phyloP scores from a whole-genome alignment of 345 rosid species.

The Hibiscus mutabilis region DNA sequence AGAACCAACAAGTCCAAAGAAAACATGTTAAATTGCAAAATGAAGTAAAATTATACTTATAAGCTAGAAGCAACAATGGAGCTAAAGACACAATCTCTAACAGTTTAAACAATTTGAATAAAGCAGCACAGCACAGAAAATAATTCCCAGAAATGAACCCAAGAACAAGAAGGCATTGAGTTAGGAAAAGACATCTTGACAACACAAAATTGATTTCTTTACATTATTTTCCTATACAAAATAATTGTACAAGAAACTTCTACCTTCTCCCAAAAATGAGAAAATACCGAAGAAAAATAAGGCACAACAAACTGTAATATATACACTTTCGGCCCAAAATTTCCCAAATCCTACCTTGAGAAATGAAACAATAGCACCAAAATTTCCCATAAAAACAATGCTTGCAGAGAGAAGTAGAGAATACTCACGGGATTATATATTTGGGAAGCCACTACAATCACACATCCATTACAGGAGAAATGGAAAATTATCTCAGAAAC shows the following conservation, averaged over 20 bases:
- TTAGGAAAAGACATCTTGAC: too few relatives aligned
- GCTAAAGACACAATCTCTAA: background rate
- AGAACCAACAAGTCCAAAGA: background rate
- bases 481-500: conserved; percentile 7
- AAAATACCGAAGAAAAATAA: background rate
- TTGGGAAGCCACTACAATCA: conserved; percentile 7
- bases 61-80: background rate
- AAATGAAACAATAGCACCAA: background rate
- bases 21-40: background rate
- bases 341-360: background rate
- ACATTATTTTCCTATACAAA: too few relatives aligned
- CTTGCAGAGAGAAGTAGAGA: background rate
- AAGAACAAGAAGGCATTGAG: too few relatives aligned
- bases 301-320: background rate
- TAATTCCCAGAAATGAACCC: too few relatives aligned
- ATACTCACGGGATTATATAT: conserved; percentile 24
- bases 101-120: background rate
- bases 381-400: background rate
- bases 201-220: too few relatives aligned
- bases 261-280: background rate
- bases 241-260: background rate
- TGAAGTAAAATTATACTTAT: background rate
- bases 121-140: background rate
- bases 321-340: too few relatives aligned
- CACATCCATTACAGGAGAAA: conserved; percentile 7